Evolutionary conservation across 805 yeast genomes (phyloP).

Genomic region (Suhomyces vadensis): DNA sequence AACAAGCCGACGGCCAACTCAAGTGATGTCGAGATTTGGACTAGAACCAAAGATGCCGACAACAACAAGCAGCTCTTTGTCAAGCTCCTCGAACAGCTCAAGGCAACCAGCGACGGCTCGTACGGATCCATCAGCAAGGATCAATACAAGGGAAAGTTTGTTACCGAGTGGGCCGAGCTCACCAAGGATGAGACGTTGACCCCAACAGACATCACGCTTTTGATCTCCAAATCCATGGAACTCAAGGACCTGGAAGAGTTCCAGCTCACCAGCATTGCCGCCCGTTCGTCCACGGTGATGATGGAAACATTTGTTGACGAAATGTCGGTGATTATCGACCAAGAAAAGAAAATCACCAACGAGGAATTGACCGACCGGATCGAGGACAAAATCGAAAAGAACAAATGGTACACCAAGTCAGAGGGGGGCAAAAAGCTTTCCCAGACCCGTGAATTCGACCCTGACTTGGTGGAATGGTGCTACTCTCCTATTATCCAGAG

Average conservation of each 20-base stretch:
- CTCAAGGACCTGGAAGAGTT: constrained; percentile 80
- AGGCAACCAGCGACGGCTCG: constrained; percentile 34
- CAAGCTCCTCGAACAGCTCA: constrained; percentile 52
- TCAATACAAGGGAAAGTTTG: constrained; percentile 77
- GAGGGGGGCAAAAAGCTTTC: constrained; percentile 56
- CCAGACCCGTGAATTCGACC: constrained; percentile 59
- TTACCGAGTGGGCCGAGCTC: constrained; percentile 70
- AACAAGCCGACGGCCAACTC: constrained; percentile 40
- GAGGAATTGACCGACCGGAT: constrained; percentile 69
- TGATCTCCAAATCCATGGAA: constrained; percentile 60
- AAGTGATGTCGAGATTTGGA: constrained; percentile 55
- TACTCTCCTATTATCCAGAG: constrained; percentile 89
- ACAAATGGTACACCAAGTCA: constrained; percentile 62
- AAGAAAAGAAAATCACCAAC: constrained; percentile 75
- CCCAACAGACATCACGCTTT: constrained; percentile 50
- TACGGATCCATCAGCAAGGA: constrained; percentile 78
- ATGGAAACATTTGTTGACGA: constrained; percentile 84
- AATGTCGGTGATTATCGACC: constrained; percentile 84
- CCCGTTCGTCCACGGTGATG: constrained; percentile 74
- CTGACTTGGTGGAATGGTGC: constrained; percentile 85
- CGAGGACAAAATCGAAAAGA: constrained; percentile 75
- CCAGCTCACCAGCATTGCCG: constrained; percentile 61
- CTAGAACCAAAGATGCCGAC: constrained; percentile 78
- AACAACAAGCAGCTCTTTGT: constrained; percentile 69
- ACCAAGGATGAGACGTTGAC: constrained; percentile 27